Base-by-base conservation (phyloP, 257 asterid species). In the Echium plantagineum region DNA sequence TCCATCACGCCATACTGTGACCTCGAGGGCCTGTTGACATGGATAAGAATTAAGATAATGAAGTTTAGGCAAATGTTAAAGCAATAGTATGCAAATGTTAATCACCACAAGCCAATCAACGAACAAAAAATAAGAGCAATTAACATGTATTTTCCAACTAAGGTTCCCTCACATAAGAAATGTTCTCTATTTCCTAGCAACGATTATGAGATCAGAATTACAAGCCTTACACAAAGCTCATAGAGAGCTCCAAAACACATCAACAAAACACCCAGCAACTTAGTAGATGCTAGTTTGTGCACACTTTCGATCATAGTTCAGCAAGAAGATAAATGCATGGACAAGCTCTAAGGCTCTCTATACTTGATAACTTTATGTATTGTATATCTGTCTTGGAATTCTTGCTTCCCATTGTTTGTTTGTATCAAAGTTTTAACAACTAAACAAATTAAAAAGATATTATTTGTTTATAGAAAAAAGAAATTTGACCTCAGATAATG, bases 1-100 rank as follows among this genome's bases (percentile, higher is more conserved):
- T 21, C 97, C 97, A 62, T 83, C 79, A 49, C 98, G 94, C 98
- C 98, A 93, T 54, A 93, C 85, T 54, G 90, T 81, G 62, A 93
- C 94, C 74, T 93, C 96, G 42, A 93, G 88, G 63, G 77, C 70
- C 98, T 93, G 71, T 22, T 49, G 58, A 70, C 57, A 67, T 32
- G 74, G 59, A 71, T 52, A 59, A 15, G n/a, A n/a, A n/a, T n/a
- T n/a, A n/a, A n/a, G 63, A 59, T 58, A 63, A 67, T 48, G 57
- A 22, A 62, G 53, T 59, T 70, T 55, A 67, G 55, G 58, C n/a
- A 22, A 38, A n/a, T 7, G 52, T 61, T 17, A 21, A 8, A 21
- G 63, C 16, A 57, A 31, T 4, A 7, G 21, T 52, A 10, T 42
- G 48, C 48, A 42, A 42, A 42, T 42, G 15, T 42, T 12, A 12